A percentile compares a stretch with the other conserved stretches of the same genome.
Conservation (phyloP, 2,329 filamentous ascomycete genomes). For the Xylaria sp. region DNA sequence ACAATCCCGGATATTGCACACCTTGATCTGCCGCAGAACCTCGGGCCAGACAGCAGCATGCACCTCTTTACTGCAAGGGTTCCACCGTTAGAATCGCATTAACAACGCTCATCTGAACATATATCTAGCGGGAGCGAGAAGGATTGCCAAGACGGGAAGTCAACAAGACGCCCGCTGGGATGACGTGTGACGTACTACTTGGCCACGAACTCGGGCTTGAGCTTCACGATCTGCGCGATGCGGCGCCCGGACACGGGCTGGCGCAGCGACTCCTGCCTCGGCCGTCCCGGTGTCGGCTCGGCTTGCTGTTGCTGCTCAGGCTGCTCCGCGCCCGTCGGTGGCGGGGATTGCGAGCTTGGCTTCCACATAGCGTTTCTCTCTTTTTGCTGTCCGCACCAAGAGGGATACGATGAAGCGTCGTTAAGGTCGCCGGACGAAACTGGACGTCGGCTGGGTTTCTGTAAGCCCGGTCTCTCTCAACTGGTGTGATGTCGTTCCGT, state of each 20-base stretch:
- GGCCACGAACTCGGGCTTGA: constrained; percentile 68
- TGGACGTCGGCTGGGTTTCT: too few species aligned
- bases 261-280: constrained; percentile 31
- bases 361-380: constrained; percentile 22
- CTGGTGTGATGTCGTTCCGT: not conserved
- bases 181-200: constrained; percentile 54
- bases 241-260: constrained; percentile 56
- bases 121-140: too few species aligned
- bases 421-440: not conserved
- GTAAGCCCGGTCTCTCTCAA: not conserved
- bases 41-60: constrained; percentile 79
- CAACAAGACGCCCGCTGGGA: not conserved
- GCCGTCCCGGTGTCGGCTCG: constrained; percentile 10
- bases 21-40: constrained; percentile 75
- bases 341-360: constrained; percentile 20
- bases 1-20: constrained; percentile 78
- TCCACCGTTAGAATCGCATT: not conserved
- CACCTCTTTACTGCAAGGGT: constrained; percentile 59
- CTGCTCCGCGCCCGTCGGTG: constrained; percentile 7
- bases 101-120: not conserved
- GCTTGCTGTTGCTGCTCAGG: constrained; percentile 11
- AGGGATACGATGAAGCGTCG: too few species aligned
- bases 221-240: constrained; percentile 74
- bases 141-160: not conserved
- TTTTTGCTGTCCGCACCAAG: not conserved